Evolutionary conservation across 164 flowering plant species (phyloP), one percentile per base, ranked within the genome.

Genomic region (Kingdonia uniflora): DNA sequence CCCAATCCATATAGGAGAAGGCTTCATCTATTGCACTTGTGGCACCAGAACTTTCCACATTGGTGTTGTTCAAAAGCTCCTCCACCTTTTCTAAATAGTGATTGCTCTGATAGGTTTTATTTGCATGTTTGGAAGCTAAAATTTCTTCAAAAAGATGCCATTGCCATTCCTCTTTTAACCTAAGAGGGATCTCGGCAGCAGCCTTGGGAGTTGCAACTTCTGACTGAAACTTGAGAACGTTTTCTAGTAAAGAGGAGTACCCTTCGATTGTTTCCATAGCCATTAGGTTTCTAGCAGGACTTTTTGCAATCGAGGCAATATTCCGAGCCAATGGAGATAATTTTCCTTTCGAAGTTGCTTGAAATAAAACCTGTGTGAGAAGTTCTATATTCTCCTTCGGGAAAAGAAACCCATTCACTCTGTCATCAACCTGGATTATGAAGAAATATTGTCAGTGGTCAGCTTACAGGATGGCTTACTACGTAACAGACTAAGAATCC

Each of bases 381-480:
- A 63, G 43, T 52, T 57, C 72, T 19, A 76, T 51, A 58, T 84
- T 74, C 24, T 83, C 80, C 78, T 80, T 89, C 12, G 95, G 97
- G 61, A 78, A 89, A 49, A 94, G 80, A 65, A 69, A 85, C 7
- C 99, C 96, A 65, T 82, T 86, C 58, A 86, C 92, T 74, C 83
- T 61, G 74, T 94, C 82, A 70, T 78, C 80, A 60, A 94, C 84
- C 97, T 89, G 58, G 61, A 70, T 61, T 62, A 62, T 60, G 59
- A 50, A 16, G 48, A 71, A 47, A 63, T 50, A 25, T 42, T 51
- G 77, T 77, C 55, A 80, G 82, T 55, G 54, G 33, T 48, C 45
- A 25, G 38, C 20, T 5, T 53, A 40, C 15, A 52, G 45, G 50
- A 43, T n/a, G n/a, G 14, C 44, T 20, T n/a, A 14, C 41, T 33